A percentile compares a stretch with the other conserved stretches of the same genome.
These are phyloP conservation scores for Spencermartinsiella europaea DNA, from an alignment of 805 yeast species.

Conservation along the genomic window DNA sequence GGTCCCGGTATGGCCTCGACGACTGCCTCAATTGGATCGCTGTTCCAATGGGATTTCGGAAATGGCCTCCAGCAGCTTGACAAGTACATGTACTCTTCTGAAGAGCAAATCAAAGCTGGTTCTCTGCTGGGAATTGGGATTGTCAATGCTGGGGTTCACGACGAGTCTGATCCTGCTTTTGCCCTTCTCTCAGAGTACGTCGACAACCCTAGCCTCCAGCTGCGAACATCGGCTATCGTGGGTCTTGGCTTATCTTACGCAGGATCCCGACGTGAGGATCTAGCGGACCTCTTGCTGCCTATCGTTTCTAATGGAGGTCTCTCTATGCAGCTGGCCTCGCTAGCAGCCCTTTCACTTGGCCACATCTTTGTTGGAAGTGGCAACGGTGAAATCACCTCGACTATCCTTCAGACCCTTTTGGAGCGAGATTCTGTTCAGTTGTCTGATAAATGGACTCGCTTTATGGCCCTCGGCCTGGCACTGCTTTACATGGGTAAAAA, in stretches of 20 bases:
- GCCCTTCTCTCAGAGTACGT: constrained; percentile 78
- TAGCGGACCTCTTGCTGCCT: constrained; percentile 72
- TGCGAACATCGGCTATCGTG: constrained; percentile 76
- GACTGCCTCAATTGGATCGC: constrained; percentile 85
- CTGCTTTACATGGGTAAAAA: constrained; percentile 88
- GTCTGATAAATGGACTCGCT: constrained; percentile 79
- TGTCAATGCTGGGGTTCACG: constrained; percentile 87
- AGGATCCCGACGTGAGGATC: constrained; percentile 84
- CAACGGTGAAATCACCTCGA: constrained; percentile 89
- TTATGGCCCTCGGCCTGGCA: constrained; percentile 89
- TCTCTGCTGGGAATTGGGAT: constrained; percentile 94
- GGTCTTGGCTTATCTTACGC: constrained; percentile 95
- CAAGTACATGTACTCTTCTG: constrained; percentile 78
- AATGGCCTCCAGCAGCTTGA: constrained; percentile 89
- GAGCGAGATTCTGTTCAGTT: constrained; percentile 79
- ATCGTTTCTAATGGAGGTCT: constrained; percentile 70
- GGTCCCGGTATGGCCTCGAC: constrained; percentile 89
- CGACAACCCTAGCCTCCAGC: constrained; percentile 52
- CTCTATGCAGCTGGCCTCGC: constrained; percentile 71
- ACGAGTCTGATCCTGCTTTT: constrained; percentile 90
- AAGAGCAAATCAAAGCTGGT: constrained; percentile 89
- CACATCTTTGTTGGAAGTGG: constrained; percentile 95
- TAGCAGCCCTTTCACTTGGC: constrained; percentile 89
- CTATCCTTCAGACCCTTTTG: constrained; percentile 81
- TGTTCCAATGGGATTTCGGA: constrained; percentile 84